Evolutionary conservation across 163 green algal genomes (phyloP).

Genomic region (Scenedesmus sp.): DNA sequence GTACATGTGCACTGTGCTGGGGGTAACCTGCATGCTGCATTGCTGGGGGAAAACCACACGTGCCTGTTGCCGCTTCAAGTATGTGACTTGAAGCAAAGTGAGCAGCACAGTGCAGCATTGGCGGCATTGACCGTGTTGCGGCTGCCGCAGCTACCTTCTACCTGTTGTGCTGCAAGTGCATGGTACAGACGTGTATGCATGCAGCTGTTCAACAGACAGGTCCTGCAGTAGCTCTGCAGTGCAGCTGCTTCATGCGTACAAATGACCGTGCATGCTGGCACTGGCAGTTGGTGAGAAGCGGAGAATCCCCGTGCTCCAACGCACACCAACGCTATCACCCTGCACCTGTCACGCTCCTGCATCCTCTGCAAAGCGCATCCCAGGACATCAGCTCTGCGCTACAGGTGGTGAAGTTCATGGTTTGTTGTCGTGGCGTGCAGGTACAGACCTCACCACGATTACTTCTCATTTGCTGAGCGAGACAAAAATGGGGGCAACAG

Average conservation of each 20-base stretch:
- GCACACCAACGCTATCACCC: too few species aligned
- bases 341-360: background rate
- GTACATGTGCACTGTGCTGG: background rate
- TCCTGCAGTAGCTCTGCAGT: background rate
- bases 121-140: background rate
- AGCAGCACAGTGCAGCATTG: background rate
- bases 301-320: too few species aligned
- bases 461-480: slow-evolving; percentile 58
- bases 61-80: background rate
- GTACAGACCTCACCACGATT: slow-evolving; percentile 62
- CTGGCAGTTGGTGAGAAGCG: too few species aligned
- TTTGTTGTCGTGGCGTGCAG: background rate
- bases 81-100: too few species aligned
- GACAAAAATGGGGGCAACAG: slow-evolving; percentile 59
- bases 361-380: background rate
- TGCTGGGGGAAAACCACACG: too few species aligned
- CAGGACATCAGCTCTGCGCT: too few species aligned
- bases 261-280: too few species aligned
- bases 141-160: too few species aligned
- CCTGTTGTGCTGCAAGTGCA: background rate
- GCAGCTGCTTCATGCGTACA: background rate
- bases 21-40: background rate
- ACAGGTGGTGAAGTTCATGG: too few species aligned
- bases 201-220: too few species aligned
- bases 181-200: background rate